Conservation (phyloP, 345 rosid species). For the Leavenworthia alabamica region DNA sequence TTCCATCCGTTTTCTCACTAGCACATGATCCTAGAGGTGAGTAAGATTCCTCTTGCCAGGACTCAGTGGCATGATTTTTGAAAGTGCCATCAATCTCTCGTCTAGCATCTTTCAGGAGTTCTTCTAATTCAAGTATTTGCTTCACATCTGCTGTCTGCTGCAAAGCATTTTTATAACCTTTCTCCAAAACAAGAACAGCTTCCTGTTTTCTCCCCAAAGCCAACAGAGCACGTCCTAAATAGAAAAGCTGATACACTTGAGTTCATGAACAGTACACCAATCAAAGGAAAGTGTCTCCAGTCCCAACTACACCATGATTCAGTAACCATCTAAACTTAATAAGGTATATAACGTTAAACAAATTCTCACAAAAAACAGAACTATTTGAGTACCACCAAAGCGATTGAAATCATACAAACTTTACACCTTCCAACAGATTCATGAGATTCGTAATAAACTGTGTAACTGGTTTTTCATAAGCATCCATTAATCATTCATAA, state of each 20-base stretch:
- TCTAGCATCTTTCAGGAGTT: constrained; percentile 50
- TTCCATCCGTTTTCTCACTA: constrained; percentile 32
- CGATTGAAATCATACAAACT: background rate
- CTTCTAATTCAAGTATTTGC: constrained; percentile 86
- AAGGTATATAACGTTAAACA: background rate
- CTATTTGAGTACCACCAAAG: background rate
- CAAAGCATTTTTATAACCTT: constrained; percentile 60
- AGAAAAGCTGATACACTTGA: constrained; percentile 19
- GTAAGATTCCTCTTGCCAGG: constrained; percentile 14
- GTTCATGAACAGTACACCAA: constrained; percentile 6
- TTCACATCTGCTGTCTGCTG: constrained; percentile 72
- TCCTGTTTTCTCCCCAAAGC: constrained; percentile 78
- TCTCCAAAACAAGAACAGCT: constrained; percentile 68
- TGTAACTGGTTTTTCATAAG: background rate
- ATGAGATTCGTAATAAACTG: background rate
- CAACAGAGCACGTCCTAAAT: constrained; percentile 66
- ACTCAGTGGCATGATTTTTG: constrained; percentile 26
- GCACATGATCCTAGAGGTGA: constrained; percentile 21
- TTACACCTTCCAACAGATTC: constrained; percentile 3
- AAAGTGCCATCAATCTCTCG: constrained; percentile 34
- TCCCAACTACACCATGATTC: background rate
- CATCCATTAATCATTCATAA: background rate
- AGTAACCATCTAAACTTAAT: background rate
- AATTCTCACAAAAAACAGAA: background rate
- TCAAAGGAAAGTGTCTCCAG: background rate